Conservation (phyloP, 805 yeast genomes). For the Priceomyces melissophilus region DNA sequence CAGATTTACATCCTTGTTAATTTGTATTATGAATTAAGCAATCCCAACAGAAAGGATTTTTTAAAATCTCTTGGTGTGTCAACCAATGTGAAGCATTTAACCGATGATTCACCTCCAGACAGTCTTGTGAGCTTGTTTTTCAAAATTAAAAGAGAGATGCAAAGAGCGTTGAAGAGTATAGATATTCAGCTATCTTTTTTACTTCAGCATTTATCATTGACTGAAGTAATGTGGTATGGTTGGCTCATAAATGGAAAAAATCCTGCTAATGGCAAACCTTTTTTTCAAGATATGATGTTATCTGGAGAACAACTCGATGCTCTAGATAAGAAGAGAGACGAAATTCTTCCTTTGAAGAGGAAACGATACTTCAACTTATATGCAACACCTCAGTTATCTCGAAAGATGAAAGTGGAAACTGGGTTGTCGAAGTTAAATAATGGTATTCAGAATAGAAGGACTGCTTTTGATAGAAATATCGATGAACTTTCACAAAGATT, state of each 20-base stretch:
- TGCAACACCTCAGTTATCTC: slow-evolving; percentile 41
- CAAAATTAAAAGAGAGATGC: slow-evolving; percentile 26
- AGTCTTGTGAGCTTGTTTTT: slow-evolving; percentile 15
- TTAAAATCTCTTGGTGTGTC: slow-evolving; percentile 22
- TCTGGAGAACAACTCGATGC: slow-evolving; percentile 17
- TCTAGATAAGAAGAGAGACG: slow-evolving; percentile 15
- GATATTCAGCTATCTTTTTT: slow-evolving; percentile 26
- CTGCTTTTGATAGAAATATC: slow-evolving; percentile 7
- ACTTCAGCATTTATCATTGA: slow-evolving; percentile 21
- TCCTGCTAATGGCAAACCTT: slow-evolving; percentile 24
- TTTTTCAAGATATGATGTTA: slow-evolving; percentile 22
- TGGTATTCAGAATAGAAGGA: slow-evolving; percentile 1
- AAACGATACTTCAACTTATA: slow-evolving; percentile 39
- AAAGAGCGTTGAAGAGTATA: slow-evolving; percentile 15
- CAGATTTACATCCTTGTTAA: slow-evolving; percentile 29
- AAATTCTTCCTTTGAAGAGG: slow-evolving; percentile 24
- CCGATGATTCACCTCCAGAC: slow-evolving; percentile 30
- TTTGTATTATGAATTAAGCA: slow-evolving; percentile 28
- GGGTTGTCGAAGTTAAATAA: slow-evolving; percentile 23
- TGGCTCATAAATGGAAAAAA: slow-evolving; percentile 40
- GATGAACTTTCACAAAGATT: slow-evolving; percentile 9
- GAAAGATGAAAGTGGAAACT: slow-evolving; percentile 34
- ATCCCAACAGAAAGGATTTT: slow-evolving; percentile 18
- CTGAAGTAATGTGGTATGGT: slow-evolving; percentile 38
- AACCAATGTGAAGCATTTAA: slow-evolving; percentile 30